Conservation (phyloP, 2,329 filamentous ascomycete species). For the Cladosporium halotolerans region DNA sequence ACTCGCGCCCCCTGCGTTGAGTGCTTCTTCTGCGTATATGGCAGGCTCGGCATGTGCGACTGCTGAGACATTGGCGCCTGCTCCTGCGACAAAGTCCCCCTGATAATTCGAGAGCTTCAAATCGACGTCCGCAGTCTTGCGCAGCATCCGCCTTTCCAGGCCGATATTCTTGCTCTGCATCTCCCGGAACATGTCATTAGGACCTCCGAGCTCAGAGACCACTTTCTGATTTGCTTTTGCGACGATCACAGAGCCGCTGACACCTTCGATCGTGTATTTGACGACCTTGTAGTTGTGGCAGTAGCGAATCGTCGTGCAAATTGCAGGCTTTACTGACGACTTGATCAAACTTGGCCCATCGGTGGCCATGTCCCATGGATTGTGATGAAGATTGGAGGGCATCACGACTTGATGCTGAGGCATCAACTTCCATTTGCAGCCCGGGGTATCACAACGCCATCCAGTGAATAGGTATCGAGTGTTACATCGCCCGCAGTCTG, state of each 20-base stretch:
- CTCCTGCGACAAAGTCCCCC: neutral
- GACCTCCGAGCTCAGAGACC: slow-evolving; percentile 47
- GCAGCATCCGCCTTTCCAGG: slow-evolving; percentile 7
- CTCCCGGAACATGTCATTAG: slow-evolving; percentile 55
- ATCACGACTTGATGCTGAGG: slow-evolving; percentile 22
- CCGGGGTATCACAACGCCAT: slow-evolving; percentile 53
- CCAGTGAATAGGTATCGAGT: slow-evolving; percentile 54
- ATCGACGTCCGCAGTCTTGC: neutral
- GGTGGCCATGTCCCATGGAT: slow-evolving; percentile 25
- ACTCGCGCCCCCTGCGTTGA: neutral
- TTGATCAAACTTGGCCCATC: slow-evolving; percentile 25
- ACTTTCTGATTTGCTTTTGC: slow-evolving; percentile 51
- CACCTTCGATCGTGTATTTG: slow-evolving; percentile 43
- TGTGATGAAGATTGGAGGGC: slow-evolving; percentile 17
- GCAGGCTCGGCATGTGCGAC: neutral
- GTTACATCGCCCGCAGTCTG: slow-evolving; percentile 55
- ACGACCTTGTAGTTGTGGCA: slow-evolving; percentile 38
- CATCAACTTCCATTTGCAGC: slow-evolving; percentile 41
- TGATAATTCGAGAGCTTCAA: neutral
- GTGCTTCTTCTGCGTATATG: neutral
- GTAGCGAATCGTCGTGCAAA: slow-evolving; percentile 31
- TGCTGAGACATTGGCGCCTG: too few relatives aligned
- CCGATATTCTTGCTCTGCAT: slow-evolving; percentile 38
- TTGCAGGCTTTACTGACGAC: slow-evolving; percentile 24
- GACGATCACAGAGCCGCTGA: slow-evolving; percentile 45